Base-by-base conservation (phyloP, 2,329 filamentous ascomycete species). In the Shiraia bambusicola region DNA sequence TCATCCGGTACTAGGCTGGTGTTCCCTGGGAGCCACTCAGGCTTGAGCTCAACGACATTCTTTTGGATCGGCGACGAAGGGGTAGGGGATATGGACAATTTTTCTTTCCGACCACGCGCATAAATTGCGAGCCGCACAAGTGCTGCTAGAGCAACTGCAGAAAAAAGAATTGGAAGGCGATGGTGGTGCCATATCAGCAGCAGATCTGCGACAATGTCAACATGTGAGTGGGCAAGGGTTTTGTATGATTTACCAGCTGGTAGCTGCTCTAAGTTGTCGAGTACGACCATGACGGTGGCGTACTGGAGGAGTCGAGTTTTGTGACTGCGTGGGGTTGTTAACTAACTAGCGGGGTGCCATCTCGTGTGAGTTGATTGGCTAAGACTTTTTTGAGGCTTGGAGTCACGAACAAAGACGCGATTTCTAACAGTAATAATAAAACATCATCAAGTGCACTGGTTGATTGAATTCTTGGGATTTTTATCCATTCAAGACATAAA, bases 141-240 rank as follows among this genome's bases (percentile, higher is more conserved):
- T 8, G 58, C 49, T 16, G 59, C 49, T 25, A 68, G 37, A 7
- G 57, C 54, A n/a, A 62, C 46, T 19, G 56, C 59, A 26, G 60
- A 61, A 17, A 68, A 50, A 13, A 70, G 48, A 35, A 70, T 45
- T 8, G 61, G 53, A 27, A 66, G 47, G 33, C 67, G 60, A 42
- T 68, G 58, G 2, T 56, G 44, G 49, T 69, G 67, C 67, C 67
- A 70, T 42, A 69, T 56, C 16, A 55, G 45, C 16, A 70, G 53
- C 34, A 69, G 37, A 45, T 69, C 67, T 70, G 36, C 7, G 2
- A 9, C 7, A n/a, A 26, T 5, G 19, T 52, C 17, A 50, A 37
- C 28, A 24, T 28, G 9, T 35, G 6, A 31, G 19, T 12, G 9
- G 4, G 22, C 12, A 6, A 13, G 1, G 2, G 26, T 19, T 16